Base-by-base conservation (phyloP, 2,329 filamentous ascomycete species). In the Thermomyces lanuginosus region DNA sequence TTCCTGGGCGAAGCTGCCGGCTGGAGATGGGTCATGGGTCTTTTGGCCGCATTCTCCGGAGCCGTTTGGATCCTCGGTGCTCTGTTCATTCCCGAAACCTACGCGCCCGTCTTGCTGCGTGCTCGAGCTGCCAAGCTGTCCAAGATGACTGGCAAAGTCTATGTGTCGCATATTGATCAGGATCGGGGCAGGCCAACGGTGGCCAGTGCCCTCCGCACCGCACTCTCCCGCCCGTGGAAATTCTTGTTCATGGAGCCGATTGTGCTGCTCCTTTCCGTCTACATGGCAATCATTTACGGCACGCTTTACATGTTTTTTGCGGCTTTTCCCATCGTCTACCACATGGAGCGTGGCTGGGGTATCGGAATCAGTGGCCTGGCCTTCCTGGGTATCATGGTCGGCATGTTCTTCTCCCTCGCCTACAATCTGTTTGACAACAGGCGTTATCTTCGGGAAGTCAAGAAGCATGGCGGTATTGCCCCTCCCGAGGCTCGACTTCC, bases 21-120 rank as follows among this genome's bases (percentile, higher is more conserved):
- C 9, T 79, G 76, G 76, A 58, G 71, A 40, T 79, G 75, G 76
- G 66, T 79, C 12, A 60, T 68, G 45, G 71, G 69, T 1, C 49
- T 77, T 25, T 61, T 72, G 42, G 61, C 66, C 26, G 68, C 71
- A 33, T 73, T 78, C 44, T 72, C 68, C 2, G 70, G 69, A 6
- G 49, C 61, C 7, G 59, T 76, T 26, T 74, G 68, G 49, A 42
- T 54, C 13, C 11, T 43, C 2, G 46, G 47, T 12, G 28, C 42
- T 2, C 28, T 45, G 1, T 27, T 48, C 9, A 42, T 51, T 15
- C 50, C 49, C 0, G 49, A 53, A 30, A 53, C 50, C 1, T 68
- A 64, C 36, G 54, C 54, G 0, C 63, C 63, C 0, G 59, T 66
- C 3, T 51, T 68, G 8, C 54, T 70, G 15, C 55, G 60, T 29